Conservation (phyloP, 2,329 filamentous ascomycete species). For the Xylariales sp. region DNA sequence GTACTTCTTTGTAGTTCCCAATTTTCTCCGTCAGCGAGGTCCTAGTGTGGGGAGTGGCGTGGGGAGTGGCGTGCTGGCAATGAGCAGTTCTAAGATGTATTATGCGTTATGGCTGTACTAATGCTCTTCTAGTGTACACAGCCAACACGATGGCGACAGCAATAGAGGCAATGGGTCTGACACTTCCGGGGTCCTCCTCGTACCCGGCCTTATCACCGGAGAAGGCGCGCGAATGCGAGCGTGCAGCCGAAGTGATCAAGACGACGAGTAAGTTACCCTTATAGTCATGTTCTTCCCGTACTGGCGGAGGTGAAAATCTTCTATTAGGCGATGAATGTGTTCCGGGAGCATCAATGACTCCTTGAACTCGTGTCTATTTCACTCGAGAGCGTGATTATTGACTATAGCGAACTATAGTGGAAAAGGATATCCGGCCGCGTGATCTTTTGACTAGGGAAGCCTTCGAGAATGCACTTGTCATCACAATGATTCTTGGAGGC, state of each 20-base stretch:
- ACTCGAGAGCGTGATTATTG: too few relatives aligned
- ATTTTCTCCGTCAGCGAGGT: not conserved
- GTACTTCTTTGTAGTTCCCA: slow-evolving; percentile 1
- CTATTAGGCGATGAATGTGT: too few relatives aligned
- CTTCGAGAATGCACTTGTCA: slow-evolving; percentile 88
- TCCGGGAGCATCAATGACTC: too few relatives aligned
- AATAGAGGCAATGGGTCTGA: slow-evolving; percentile 88
- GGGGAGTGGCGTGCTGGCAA: not conserved
- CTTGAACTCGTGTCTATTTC: too few relatives aligned
- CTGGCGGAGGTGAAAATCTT: too few relatives aligned
- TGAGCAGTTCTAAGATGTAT: not conserved
- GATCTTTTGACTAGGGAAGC: slow-evolving; percentile 82
- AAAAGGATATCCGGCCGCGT: slow-evolving; percentile 82
- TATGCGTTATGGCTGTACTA: not conserved
- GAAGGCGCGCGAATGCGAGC: slow-evolving; percentile 88
- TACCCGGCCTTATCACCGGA: slow-evolving; percentile 83
- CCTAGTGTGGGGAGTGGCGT: not conserved
- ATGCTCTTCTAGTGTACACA: slow-evolving; percentile 73
- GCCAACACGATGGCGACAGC: slow-evolving; percentile 94
- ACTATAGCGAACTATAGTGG: slow-evolving; percentile 57
- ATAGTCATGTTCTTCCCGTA: too few relatives aligned
- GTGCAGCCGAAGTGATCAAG: slow-evolving; percentile 81
- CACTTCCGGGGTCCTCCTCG: slow-evolving; percentile 84
- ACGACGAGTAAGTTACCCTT: slow-evolving; percentile 61
- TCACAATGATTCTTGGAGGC: slow-evolving; percentile 92